These are phyloP conservation scores for Neurospora sp. DNA, from an alignment of 495 filamentous ascomycete genomes.

Conservation along the genomic window DNA sequence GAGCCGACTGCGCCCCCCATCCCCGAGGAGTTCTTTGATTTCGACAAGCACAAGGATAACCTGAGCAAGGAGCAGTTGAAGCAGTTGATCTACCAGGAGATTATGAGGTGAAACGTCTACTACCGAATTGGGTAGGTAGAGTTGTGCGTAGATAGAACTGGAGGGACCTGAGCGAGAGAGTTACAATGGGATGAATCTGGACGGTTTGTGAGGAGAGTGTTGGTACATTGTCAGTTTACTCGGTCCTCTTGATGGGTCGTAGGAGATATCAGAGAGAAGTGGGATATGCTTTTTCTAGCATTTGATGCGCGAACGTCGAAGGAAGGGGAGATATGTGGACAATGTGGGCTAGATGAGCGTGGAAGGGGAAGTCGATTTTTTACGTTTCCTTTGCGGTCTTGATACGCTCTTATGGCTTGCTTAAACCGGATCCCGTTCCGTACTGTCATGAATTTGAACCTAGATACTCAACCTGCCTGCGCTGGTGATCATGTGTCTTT, in stretches of 20 bases:
- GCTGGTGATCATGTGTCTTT: neutral
- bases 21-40: slow-evolving; percentile 98
- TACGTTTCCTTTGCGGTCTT: neutral
- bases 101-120: slow-evolving; percentile 65
- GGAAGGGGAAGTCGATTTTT: neutral
- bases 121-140: neutral
- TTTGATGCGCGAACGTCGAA: neutral
- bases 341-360: neutral
- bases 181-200: neutral
- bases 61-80: slow-evolving; percentile 98
- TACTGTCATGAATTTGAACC: neutral
- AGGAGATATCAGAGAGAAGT: neutral
- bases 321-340: neutral
- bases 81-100: slow-evolving; percentile 93
- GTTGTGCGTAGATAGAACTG: too few relatives aligned
- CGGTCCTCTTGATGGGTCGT: neutral
- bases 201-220: neutral
- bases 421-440: neutral
- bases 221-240: slow-evolving; percentile 1
- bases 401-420: neutral
- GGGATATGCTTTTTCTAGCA: neutral
- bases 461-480: neutral
- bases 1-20: slow-evolving; percentile 95
- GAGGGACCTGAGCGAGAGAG: neutral
- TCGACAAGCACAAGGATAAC: slow-evolving; percentile 99